Conservation (phyloP, 2,329 filamentous ascomycete species). For the Colletotrichum sp. region DNA sequence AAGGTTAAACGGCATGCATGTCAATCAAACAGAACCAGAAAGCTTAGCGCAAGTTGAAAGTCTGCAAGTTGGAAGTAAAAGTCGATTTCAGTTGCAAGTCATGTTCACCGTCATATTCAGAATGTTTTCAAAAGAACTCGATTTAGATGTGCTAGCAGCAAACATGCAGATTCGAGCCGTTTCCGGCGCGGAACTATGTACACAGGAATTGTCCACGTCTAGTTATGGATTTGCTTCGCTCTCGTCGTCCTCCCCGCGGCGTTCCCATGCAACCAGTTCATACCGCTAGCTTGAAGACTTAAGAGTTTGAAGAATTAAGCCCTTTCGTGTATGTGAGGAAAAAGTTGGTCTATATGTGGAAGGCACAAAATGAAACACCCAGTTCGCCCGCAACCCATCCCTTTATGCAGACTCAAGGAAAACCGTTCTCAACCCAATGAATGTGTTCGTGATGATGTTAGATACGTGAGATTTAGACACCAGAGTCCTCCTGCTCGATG, state of each 20-base stretch:
- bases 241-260: background rate
- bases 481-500: constrained; percentile 26
- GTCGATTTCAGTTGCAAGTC: background rate
- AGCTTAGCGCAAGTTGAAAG: background rate
- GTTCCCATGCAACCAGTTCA: background rate
- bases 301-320: background rate
- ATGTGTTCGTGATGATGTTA: background rate
- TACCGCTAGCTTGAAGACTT: background rate
- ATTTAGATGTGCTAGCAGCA: constrained; percentile 11
- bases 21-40: background rate
- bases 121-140: background rate
- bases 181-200: background rate
- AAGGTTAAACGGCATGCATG: background rate
- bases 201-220: background rate
- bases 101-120: background rate
- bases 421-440: background rate
- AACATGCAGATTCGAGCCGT: background rate
- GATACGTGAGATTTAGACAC: constrained; percentile 11
- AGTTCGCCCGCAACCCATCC: background rate
- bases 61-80: background rate
- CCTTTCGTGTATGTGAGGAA: background rate
- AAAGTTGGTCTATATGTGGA: background rate
- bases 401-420: background rate
- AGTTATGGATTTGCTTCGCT: background rate
- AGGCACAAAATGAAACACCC: background rate